Evolutionary conservation across 169 alveolate genomes (phyloP).

Genomic region (Eimeria maxima): DNA sequence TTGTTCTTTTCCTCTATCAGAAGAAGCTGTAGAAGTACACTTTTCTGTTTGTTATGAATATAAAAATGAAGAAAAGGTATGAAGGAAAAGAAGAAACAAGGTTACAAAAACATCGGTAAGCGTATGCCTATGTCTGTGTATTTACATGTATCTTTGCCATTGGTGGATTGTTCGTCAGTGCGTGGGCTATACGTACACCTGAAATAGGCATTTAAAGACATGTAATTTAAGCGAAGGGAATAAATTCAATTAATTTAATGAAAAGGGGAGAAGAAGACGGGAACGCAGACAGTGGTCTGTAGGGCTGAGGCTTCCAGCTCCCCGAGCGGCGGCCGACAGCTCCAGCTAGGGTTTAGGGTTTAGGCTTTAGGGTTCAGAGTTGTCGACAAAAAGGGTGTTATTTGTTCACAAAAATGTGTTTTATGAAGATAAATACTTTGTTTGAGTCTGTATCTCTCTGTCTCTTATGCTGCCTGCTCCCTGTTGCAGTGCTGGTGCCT

Average conservation of each 20-base stretch:
- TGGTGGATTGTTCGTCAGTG: neutral
- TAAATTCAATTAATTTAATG: neutral
- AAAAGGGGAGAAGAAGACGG: neutral
- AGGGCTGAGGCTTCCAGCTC: conserved; percentile 16
- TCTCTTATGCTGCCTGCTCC: neutral
- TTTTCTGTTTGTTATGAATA: no score
- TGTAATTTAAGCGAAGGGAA: neutral
- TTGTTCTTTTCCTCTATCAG: no score
- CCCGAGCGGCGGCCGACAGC: neutral
- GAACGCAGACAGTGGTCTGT: neutral
- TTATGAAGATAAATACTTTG: neutral
- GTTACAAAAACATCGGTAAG: neutral
- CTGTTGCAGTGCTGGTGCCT: neutral
- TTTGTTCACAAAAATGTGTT: no score
- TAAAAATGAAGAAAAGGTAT: no score
- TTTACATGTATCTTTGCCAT: neutral
- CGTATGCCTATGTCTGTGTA: neutral
- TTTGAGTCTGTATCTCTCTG: neutral
- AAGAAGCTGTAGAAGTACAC: no score
- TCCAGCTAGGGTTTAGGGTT: conserved; percentile 23
- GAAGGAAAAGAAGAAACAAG: no score
- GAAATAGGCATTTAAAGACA: neutral
- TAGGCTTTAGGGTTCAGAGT: conserved; percentile 23
- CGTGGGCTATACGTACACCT: conserved; percentile 25
- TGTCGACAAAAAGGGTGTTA: neutral